These are phyloP conservation scores for Sporothrix phasma DNA, from an alignment of 2,329 filamentous ascomycete genomes.

Conservation along the genomic window DNA sequence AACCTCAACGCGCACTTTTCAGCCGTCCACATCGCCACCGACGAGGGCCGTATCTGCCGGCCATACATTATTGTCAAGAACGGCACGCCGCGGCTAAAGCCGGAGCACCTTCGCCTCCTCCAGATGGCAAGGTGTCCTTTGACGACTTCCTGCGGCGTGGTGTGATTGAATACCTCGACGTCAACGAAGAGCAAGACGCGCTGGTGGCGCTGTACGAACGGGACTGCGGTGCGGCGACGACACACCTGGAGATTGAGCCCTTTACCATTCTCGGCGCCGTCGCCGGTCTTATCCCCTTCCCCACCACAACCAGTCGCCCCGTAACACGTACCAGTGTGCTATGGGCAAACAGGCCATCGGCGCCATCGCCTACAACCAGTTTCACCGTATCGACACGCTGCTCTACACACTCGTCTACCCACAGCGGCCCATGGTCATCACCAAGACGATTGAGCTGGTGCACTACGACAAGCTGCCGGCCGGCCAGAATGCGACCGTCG, in stretches of 20 bases:
- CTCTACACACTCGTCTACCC: constrained; percentile 97
- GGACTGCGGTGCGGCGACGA: constrained; percentile 73
- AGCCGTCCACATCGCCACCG: constrained; percentile 89
- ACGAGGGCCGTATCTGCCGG: constrained; percentile 92
- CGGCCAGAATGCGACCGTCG: constrained; percentile 92
- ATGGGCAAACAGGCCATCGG: constrained; percentile 99
- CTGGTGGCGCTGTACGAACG: constrained; percentile 85
- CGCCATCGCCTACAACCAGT: constrained; percentile 96
- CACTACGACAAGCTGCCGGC: constrained; percentile 96
- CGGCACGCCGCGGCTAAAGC: constrained; percentile 68
- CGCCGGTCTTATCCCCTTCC: constrained; percentile 91
- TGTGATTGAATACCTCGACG: constrained; percentile 90
- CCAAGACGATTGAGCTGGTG: constrained; percentile 89
- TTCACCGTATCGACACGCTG: constrained; percentile 90
- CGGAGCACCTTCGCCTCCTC: constrained; percentile 67
- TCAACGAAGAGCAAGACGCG: constrained; percentile 96
- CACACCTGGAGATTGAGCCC: constrained; percentile 94
- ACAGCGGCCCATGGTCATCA: constrained; percentile 95
- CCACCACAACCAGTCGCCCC: constrained; percentile 95
- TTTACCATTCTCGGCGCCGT: constrained; percentile 95
- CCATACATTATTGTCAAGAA: constrained; percentile 94
- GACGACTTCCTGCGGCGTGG: constrained; percentile 88
- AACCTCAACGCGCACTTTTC: constrained; percentile 90
- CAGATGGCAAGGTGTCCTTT: constrained; percentile 75
- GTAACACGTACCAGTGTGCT: constrained; percentile 98